Percentiles rank a stretch among this genome's conserved stretches.
Evolutionary conservation across 495 filamentous ascomycete genomes (phyloP).

Genomic region (Daldinia decipiens): DNA sequence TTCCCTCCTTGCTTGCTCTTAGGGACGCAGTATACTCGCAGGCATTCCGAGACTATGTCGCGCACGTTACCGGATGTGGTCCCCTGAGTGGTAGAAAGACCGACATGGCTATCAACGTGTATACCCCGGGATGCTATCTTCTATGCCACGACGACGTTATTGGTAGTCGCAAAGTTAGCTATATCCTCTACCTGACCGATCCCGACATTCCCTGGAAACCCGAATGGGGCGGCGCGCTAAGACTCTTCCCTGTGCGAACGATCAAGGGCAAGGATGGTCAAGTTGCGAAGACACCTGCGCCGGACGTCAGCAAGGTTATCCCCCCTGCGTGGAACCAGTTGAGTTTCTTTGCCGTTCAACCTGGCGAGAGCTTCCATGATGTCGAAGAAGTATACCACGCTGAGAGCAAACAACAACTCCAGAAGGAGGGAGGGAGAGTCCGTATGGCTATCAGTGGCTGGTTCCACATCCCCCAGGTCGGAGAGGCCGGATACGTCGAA

Average conservation of each 20-base stretch:
- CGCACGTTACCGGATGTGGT: slow-evolving; percentile 83
- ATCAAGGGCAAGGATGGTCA: slow-evolving; percentile 73
- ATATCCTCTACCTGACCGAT: slow-evolving; percentile 95
- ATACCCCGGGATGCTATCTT: slow-evolving; percentile 94
- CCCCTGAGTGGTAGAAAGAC: slow-evolving; percentile 92
- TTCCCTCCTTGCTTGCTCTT: slow-evolving; percentile 86
- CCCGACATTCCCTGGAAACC: slow-evolving; percentile 91
- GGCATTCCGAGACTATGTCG: slow-evolving; percentile 87
- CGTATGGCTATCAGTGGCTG: slow-evolving; percentile 99
- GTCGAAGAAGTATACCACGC: slow-evolving; percentile 95
- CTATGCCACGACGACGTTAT: slow-evolving; percentile 99
- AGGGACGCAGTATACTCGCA: slow-evolving; percentile 93
- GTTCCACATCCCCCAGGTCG: slow-evolving; percentile 97
- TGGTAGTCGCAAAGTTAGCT: slow-evolving; percentile 89
- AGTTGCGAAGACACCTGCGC: slow-evolving; percentile 75
- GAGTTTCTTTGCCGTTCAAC: slow-evolving; percentile 97
- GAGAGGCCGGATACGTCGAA: slow-evolving; percentile 90
- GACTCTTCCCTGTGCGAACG: slow-evolving; percentile 81
- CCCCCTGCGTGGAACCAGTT: slow-evolving; percentile 97
- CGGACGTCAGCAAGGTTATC: slow-evolving; percentile 79
- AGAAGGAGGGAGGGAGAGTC: slow-evolving; percentile 74
- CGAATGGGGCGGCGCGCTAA: slow-evolving; percentile 93
- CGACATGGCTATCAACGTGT: slow-evolving; percentile 99
- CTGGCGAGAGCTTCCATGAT: slow-evolving; percentile 97
- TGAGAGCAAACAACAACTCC: slow-evolving; percentile 58